These are phyloP conservation scores for Fistulinella prunicolor DNA, from an alignment of 768 basidiomycete species.

Conservation along the genomic window DNA sequence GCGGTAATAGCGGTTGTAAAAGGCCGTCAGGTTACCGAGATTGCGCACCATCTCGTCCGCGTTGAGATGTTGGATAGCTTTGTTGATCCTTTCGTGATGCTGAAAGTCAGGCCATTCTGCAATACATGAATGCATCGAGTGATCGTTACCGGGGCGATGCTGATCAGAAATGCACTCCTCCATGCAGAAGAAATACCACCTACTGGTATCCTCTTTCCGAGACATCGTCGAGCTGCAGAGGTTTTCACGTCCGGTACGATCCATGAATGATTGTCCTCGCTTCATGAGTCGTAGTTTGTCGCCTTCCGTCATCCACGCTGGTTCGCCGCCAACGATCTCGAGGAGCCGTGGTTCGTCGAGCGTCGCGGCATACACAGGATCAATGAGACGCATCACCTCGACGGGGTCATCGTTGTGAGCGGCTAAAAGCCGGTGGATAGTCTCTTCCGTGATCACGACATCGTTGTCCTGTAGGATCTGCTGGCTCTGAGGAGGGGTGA, in stretches of 20 bases:
- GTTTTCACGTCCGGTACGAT: conserved; percentile 7
- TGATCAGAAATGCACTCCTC: too few species aligned
- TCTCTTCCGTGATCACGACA: neutral
- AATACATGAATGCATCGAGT: too few species aligned
- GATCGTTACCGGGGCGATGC: too few species aligned
- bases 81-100: conserved; percentile 11
- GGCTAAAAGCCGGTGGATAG: conserved; percentile 6
- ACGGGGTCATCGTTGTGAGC: conserved; percentile 10
- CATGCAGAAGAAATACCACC: neutral
- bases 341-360: conserved; percentile 18
- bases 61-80: conserved; percentile 1
- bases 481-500: neutral
- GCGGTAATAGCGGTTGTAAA: conserved; percentile 31
- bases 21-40: conserved; percentile 36
- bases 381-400: conserved; percentile 14
- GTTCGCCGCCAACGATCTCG: conserved; percentile 10
- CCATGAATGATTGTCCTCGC: conserved; percentile 12
- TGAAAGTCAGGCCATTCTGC: conserved; percentile 17
- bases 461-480: neutral
- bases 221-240: neutral
- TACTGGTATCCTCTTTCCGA: neutral
- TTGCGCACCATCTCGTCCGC: conserved; percentile 35
- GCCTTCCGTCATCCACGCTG: conserved; percentile 18
- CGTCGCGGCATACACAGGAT: conserved; percentile 7
- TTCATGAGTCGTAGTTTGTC: conserved; percentile 14